Evolutionary conservation across 768 basidiomycete genomes (phyloP).

Genomic region (Sarcodon sp.): DNA sequence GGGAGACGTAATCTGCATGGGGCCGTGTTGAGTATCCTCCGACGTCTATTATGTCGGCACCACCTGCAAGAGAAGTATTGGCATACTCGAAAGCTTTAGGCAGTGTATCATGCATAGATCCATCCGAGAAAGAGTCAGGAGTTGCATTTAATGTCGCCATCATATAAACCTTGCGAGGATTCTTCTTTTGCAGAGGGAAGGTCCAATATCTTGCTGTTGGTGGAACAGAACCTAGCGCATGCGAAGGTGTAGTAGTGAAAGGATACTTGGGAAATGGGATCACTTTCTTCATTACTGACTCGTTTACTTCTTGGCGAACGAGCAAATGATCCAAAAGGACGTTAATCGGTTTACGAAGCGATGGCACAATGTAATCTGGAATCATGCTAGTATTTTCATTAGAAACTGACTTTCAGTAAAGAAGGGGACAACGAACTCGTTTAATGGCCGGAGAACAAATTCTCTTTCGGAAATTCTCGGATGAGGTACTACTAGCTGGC

Average conservation of each 20-base stretch:
- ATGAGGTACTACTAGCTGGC: conserved; percentile 80
- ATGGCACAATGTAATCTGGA: conserved; percentile 60
- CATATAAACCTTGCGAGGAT: conserved; percentile 38
- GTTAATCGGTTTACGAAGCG: conserved; percentile 30
- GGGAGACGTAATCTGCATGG: conserved; percentile 48
- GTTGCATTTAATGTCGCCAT: conserved; percentile 94
- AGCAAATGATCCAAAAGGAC: conserved; percentile 30
- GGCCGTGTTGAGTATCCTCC: conserved; percentile 94
- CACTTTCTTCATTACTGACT: conserved; percentile 55
- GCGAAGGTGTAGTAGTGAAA: conserved; percentile 7
- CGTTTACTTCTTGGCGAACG: conserved; percentile 13
- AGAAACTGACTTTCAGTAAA: neutral
- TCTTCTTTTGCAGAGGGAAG: conserved; percentile 14
- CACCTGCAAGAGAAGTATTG: conserved; percentile 30
- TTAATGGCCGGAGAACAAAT: conserved; percentile 81
- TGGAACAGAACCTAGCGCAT: conserved; percentile 16
- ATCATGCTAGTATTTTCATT: conserved; percentile 49
- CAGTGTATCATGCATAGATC: conserved; percentile 41
- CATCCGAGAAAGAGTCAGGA: conserved; percentile 95
- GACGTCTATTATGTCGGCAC: conserved; percentile 77
- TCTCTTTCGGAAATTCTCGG: conserved; percentile 72
- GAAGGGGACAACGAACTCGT: conserved; percentile 48
- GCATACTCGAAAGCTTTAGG: conserved; percentile 43
- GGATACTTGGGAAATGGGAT: conserved; percentile 59
- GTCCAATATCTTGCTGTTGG: conserved; percentile 39